These are phyloP conservation scores for Leccinum fallax DNA, from an alignment of 1,284 basidiomycete genomes.

Conservation along the genomic window DNA sequence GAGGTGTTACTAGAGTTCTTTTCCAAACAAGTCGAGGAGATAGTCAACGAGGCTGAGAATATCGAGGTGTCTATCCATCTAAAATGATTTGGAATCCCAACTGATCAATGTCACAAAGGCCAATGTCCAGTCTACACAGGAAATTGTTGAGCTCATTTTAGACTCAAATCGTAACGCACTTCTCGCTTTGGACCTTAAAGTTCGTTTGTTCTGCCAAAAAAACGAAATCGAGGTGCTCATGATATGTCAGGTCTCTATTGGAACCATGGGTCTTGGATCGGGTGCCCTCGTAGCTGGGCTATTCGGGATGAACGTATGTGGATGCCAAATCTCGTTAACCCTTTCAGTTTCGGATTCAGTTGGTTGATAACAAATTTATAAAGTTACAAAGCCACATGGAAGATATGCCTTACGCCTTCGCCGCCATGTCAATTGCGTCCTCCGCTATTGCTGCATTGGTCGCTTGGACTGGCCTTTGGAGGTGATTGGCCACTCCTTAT, in stretches of 20 bases:
- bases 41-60: slow-evolving; percentile 89
- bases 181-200: slow-evolving; percentile 89
- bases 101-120: slow-evolving; percentile 46
- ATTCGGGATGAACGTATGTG: slow-evolving; percentile 93
- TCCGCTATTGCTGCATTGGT: slow-evolving; percentile 56
- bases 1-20: slow-evolving; percentile 94
- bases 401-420: slow-evolving; percentile 68
- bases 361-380: slow-evolving; percentile 18
- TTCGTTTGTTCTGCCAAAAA: slow-evolving; percentile 31
- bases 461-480: slow-evolving; percentile 61
- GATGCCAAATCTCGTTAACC: slow-evolving; percentile 17
- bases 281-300: slow-evolving; percentile 91
- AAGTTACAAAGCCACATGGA: slow-evolving; percentile 74
- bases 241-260: slow-evolving; percentile 76
- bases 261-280: slow-evolving; percentile 89
- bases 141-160: slow-evolving; percentile 95
- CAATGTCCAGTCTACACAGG: slow-evolving; percentile 95
- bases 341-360: slow-evolving; percentile 27
- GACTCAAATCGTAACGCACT: slow-evolving; percentile 96
- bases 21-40: slow-evolving; percentile 94
- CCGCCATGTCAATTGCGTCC: slow-evolving; percentile 58
- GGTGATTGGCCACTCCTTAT: slow-evolving; percentile 41
- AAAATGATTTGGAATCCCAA: neutral
- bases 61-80: slow-evolving; percentile 62
- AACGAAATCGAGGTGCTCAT: slow-evolving; percentile 7